A percentile compares a stretch with the other conserved stretches of the same genome.
Conservation (phyloP, 148 eudicot genomes). For the Fagopyrum homotropicum region DNA sequence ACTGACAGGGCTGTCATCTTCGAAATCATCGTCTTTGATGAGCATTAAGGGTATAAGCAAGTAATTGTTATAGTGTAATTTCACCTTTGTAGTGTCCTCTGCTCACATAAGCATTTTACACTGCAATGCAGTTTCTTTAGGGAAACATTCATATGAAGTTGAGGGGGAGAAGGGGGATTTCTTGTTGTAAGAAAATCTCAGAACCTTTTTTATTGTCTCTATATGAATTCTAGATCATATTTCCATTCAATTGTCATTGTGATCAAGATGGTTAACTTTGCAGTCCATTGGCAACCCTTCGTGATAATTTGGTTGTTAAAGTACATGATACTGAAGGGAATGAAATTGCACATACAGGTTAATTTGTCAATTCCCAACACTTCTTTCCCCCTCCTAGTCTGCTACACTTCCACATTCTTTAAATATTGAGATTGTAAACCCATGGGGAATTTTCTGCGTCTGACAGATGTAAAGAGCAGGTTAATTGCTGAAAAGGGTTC, state of each 20-base stretch:
- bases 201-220: neutral
- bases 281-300: constrained; percentile 63
- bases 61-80: neutral
- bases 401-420: neutral
- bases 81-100: neutral
- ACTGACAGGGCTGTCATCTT: constrained; percentile 50
- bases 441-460: neutral
- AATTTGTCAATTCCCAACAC: neutral
- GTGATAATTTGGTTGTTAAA: constrained; percentile 54
- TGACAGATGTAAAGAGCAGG: constrained; percentile 51
- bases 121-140: constrained; percentile 69
- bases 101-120: constrained; percentile 6
- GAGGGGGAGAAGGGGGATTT: constrained; percentile 56
- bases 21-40: constrained; percentile 40
- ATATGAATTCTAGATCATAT: constrained; percentile 3
- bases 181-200: constrained; percentile 51
- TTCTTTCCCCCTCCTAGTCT: neutral
- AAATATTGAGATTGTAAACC: neutral
- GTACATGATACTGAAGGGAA: constrained; percentile 65
- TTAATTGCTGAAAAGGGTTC: constrained; percentile 65
- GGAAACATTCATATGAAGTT: constrained; percentile 52
- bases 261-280: constrained; percentile 14
- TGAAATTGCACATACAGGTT: constrained; percentile 62
- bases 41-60: constrained; percentile 48
- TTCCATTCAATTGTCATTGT: neutral